Evolutionary conservation across 176 grass and related monocot genomes (phyloP).

Genomic region (Carex scoparia): DNA sequence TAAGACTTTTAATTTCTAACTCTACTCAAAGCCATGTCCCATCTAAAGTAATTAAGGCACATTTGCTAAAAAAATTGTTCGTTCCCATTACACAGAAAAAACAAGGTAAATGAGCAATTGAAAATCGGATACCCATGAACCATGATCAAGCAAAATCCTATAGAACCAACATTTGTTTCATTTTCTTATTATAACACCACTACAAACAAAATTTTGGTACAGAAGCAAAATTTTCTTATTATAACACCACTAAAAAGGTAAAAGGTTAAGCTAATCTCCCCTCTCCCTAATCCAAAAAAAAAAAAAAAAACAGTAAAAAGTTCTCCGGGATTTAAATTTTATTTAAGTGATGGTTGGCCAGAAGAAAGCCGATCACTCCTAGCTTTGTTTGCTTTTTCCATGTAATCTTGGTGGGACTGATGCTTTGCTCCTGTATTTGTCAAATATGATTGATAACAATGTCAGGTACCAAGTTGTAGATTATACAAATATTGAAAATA

Average conservation of each 20-base stretch:
- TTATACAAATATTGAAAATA: neutral
- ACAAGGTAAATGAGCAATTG: neutral
- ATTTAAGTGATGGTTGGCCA: constrained; percentile 56
- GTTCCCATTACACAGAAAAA: neutral
- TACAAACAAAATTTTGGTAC: neutral
- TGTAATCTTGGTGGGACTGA: constrained; percentile 93
- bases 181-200: neutral
- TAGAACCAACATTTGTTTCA: neutral
- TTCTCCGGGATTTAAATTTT: constrained; percentile 10
- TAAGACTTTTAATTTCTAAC: neutral
- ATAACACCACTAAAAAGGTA: neutral
- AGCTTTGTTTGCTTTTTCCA: constrained; percentile 78
- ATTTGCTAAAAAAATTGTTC: neutral
- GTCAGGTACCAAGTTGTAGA: neutral
- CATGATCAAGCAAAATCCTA: neutral
- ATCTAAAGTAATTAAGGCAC: neutral
- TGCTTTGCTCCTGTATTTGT: constrained; percentile 60
- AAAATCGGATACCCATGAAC: neutral
- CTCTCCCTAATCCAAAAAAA: neutral
- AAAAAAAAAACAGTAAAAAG: neutral
- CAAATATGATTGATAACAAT: constrained; percentile 4
- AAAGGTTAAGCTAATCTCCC: neutral
- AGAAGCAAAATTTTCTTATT: neutral
- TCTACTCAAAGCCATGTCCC: neutral
- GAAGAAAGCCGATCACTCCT: constrained; percentile 81